Evolutionary conservation across 1,284 basidiomycete species (phyloP), one percentile per base, ranked within the genome.

Genomic region (Trametes versicolor): DNA sequence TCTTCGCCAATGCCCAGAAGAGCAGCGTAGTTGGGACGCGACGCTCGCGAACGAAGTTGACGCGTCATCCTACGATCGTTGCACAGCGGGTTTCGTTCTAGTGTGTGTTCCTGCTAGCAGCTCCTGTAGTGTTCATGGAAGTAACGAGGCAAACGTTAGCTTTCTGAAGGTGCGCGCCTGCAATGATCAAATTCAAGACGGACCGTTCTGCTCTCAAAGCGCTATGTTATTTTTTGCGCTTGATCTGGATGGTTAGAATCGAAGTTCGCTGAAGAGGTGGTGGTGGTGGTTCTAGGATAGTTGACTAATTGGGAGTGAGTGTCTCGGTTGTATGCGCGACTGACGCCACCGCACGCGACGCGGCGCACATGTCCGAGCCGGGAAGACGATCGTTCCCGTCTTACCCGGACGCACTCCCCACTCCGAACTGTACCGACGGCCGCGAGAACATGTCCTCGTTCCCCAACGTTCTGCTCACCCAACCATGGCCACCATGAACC

Each of bases 11-110:
- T 65, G 1, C 72, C 62, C 60, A 68, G 50, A 4, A 78, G 65
- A 3, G 71, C 69, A 0, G 76, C 75, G 64, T 83, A 82, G 52
- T 73, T 77, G 41, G 70, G 70, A 21, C 77, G 76, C 17, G 76
- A 73, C 9, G 74, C 73, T 47, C 82, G 72, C 32, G 74, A 66
- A 9, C 80, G 80, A 29, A 81, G 75, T 48, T 78, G 62, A 36
- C 76, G 74, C 34, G 76, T 57, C 79, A 81, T 81, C 21, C n/a
- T n/a, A n/a, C n/a, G n/a, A n/a, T n/a, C n/a, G n/a, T n/a, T n/a
- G n/a, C n/a, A n/a, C n/a, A n/a, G n/a, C n/a, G n/a, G n/a, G n/a
- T n/a, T n/a, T n/a, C n/a, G n/a, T n/a, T n/a, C n/a, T n/a, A n/a
- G n/a, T n/a, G n/a, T n/a, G n/a, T n/a, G n/a, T n/a, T n/a, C n/a